Conservation (phyloP, 495 filamentous ascomycete genomes). For the Talaromyces ruber region DNA sequence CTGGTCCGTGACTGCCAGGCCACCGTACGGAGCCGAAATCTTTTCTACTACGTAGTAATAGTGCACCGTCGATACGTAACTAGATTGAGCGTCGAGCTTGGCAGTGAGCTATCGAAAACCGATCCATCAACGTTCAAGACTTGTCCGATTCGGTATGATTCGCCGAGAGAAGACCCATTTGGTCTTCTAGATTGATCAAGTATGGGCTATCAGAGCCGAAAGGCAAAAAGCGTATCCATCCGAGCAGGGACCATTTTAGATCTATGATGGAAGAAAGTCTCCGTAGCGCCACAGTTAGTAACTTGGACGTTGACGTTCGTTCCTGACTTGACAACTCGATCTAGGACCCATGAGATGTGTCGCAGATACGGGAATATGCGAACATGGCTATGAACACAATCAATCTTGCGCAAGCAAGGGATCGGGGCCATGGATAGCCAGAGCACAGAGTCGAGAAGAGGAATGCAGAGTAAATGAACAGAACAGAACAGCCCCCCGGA, state of each 20-base stretch:
- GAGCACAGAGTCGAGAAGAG: neutral
- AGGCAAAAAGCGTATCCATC: neutral
- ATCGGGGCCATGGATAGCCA: neutral
- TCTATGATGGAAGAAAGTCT: neutral
- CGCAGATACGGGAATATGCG: neutral
- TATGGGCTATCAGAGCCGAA: neutral
- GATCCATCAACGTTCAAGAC: neutral
- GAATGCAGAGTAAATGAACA: too few species aligned
- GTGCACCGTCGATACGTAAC: neutral
- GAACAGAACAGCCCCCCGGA: neutral
- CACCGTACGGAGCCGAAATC: neutral
- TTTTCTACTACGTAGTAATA: too few species aligned
- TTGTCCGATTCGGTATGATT: neutral
- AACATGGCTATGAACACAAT: neutral
- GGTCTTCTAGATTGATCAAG: neutral
- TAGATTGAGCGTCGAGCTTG: neutral
- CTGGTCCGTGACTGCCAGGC: neutral
- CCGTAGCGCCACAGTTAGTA: neutral
- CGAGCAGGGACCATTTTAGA: neutral
- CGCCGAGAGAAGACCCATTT: neutral
- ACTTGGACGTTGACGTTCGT: neutral
- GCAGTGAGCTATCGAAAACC: neutral
- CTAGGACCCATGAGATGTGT: neutral
- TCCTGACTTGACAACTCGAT: neutral
- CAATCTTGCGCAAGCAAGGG: neutral